phyloP scores from a whole-genome alignment of 2,329 filamentous ascomycete genomes.

The Aureobasidium pullulans region DNA sequence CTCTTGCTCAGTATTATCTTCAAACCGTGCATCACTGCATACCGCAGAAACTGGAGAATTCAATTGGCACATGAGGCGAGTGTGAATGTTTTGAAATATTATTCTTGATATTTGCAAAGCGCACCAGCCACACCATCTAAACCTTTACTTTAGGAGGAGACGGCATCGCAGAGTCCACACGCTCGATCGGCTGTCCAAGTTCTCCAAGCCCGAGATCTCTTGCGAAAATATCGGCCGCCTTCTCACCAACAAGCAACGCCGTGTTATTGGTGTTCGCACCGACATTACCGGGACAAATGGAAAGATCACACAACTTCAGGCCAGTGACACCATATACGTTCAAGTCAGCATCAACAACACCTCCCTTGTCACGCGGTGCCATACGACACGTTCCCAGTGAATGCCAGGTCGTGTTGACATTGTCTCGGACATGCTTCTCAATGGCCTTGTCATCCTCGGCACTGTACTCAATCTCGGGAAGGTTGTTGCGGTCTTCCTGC shows the following conservation, averaged over 20 bases:
- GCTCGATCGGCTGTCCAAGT: background rate
- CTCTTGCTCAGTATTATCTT: too few species aligned
- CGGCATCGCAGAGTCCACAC: background rate
- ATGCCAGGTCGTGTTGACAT: slow-evolving; percentile 36
- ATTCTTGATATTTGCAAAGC: too few species aligned
- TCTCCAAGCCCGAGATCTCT: slow-evolving; percentile 30
- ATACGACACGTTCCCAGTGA: slow-evolving; percentile 36
- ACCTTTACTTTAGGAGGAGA: too few species aligned
- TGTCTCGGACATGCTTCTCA: slow-evolving; percentile 36
- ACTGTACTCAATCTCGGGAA: slow-evolving; percentile 43
- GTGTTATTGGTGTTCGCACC: slow-evolving; percentile 42
- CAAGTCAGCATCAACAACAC: slow-evolving; percentile 33
- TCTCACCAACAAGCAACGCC: slow-evolving; percentile 36
- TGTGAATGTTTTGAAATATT: too few species aligned
- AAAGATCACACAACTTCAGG: slow-evolving; percentile 39
- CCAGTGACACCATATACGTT: slow-evolving; percentile 34
- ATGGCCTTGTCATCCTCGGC: slow-evolving; percentile 30
- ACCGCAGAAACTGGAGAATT: too few species aligned
- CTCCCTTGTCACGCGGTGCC: slow-evolving; percentile 28
- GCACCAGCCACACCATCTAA: too few species aligned
- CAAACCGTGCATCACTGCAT: too few species aligned
- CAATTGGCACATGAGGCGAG: too few species aligned
- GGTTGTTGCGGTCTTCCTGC: slow-evolving; percentile 24
- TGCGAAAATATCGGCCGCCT: slow-evolving; percentile 35
- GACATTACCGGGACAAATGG: slow-evolving; percentile 35